phyloP scores from a whole-genome alignment of 2,329 filamentous ascomycete genomes.

The Thermochaetoides dissita region DNA sequence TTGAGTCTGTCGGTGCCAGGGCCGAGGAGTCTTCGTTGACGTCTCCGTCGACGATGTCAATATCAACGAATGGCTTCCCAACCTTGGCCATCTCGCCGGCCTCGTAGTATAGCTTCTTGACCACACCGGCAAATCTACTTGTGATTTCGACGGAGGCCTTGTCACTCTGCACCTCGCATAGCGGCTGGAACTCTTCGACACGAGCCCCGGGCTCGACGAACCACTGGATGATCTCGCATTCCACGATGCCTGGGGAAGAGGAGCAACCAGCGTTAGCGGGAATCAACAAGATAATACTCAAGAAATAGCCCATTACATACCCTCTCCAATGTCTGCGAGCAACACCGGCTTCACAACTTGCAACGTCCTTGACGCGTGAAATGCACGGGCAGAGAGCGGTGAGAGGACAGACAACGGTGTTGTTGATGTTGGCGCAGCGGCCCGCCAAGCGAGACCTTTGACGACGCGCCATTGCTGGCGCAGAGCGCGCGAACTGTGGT shows the following conservation, averaged over 20 bases:
- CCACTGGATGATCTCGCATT: constrained; percentile 99
- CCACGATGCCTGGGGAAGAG: constrained; percentile 64
- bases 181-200: constrained; percentile 93
- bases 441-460: constrained; percentile 21
- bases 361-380: constrained; percentile 35
- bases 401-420: constrained; percentile 10
- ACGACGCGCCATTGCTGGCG: constrained; percentile 37
- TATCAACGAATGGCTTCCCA: constrained; percentile 86
- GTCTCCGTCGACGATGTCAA: constrained; percentile 67
- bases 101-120: constrained; percentile 93
- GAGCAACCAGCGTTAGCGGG: constrained; percentile 8
- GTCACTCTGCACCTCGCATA: constrained; percentile 97
- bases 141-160: constrained; percentile 89
- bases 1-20: constrained; percentile 20
- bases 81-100: constrained; percentile 93
- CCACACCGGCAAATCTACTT: constrained; percentile 83
- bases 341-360: constrained; percentile 63
- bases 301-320: constrained; percentile 24
- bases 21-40: constrained; percentile 44
- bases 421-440: constrained; percentile 3
- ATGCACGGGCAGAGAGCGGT: constrained; percentile 24
- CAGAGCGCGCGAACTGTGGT: constrained; percentile 34
- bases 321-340: constrained; percentile 76
- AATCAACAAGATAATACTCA: too few relatives aligned
- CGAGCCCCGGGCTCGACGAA: constrained; percentile 91